Base-by-base conservation (phyloP, 768 basidiomycete species). In the Boletus rex-veris region DNA sequence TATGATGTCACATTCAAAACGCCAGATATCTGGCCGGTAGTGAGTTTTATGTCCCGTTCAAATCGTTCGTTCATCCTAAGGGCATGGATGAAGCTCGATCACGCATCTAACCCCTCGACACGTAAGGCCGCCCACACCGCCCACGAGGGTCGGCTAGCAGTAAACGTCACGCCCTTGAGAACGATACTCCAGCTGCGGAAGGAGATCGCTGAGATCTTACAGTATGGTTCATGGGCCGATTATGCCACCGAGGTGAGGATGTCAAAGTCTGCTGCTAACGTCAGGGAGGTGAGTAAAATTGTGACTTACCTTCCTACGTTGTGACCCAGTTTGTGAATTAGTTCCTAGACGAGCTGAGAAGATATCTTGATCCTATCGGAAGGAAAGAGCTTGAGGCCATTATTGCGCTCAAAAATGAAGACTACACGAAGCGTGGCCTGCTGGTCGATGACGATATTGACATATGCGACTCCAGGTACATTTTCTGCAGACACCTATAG, bases 211-310 rank as follows among this genome's bases (percentile, higher is more conserved):
- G 73, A 71, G 35, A 54, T 92, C 12, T 76, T 93, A 6, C 81
- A 80, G 11, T 93, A 92, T 65, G 70, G 80, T 31, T 90, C 82
- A 12, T 92, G 89, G 83, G 90, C 89, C 0, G 90, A 89, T 67
- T 92, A 87, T 67, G 73, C 84, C 40, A 90, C 90, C 3, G 90
- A 93, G 67, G 78, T 82, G 43, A 90, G 86, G 73, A 91, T 92
- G 89, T 80, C 86, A 59, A 91, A 90, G 71, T 79, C 73, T 40
- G 84, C 80, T 4, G 71, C 80, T 45, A 78, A 75, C 24, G 83
- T 89, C 12, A 67, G 75, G 60, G 73, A 81, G 43, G 87, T 83
- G 65, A 57, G 71, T 58, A 19, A 19, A n/a, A 21, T 21, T 18
- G 11, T 31, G 26, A 11, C 1, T 14, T 4, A 19, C 2, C 35